Conservation (phyloP, 2,329 filamentous ascomycete genomes). For the Sarocladium kiliense region DNA sequence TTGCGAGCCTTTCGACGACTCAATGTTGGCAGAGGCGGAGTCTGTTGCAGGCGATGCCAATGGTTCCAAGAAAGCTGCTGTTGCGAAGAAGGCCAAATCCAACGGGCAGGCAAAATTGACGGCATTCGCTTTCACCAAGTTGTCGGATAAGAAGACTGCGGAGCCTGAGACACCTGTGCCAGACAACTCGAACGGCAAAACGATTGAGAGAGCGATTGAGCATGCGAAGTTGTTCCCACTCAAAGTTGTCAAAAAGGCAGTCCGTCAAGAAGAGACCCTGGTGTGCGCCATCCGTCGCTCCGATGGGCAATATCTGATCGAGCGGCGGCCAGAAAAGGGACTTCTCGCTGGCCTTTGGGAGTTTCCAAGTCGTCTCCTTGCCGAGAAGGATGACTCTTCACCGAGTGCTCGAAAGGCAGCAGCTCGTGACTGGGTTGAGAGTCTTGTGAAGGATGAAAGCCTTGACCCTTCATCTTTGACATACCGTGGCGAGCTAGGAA, state of each 20-base stretch:
- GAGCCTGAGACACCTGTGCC: constrained; percentile 18
- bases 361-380: constrained; percentile 38
- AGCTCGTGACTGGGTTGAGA: constrained; percentile 28
- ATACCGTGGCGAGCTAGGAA: constrained; percentile 39
- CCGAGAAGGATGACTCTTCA: constrained; percentile 21
- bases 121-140: constrained; percentile 26
- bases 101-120: constrained; percentile 25
- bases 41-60: neutral
- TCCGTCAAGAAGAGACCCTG: constrained; percentile 45
- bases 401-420: constrained; percentile 24
- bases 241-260: constrained; percentile 45
- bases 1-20: constrained; percentile 42
- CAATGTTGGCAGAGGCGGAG: constrained; percentile 16
- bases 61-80: neutral
- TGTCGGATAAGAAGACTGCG: constrained; percentile 8
- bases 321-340: constrained; percentile 47
- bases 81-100: constrained; percentile 17
- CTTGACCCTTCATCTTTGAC: constrained; percentile 18
- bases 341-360: constrained; percentile 53
- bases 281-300: constrained; percentile 45
- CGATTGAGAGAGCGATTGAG: constrained; percentile 24
- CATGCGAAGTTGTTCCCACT: constrained; percentile 48
- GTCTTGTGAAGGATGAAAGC: neutral
- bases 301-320: constrained; percentile 42
- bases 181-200: constrained; percentile 14